A percentile compares a stretch with the other conserved stretches of the same genome.
phyloP scores from a whole-genome alignment of 306 rosid genomes.

The Alnus glutinosa region DNA sequence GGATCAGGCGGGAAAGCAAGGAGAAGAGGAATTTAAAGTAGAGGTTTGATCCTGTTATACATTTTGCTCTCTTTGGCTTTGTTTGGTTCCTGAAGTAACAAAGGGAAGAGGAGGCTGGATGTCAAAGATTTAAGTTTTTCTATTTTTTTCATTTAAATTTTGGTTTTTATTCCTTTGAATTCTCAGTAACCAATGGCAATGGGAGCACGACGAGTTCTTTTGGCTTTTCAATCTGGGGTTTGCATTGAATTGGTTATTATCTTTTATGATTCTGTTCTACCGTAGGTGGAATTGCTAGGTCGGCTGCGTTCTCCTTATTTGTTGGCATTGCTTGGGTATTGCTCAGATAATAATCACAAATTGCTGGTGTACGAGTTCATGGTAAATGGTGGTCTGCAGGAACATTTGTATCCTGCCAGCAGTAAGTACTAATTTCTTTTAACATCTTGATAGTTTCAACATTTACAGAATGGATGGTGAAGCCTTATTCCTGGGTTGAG shows the following conservation, averaged over 20 bases:
- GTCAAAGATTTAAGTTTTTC: not conserved
- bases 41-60: constrained; percentile 59
- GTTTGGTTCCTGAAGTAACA: constrained; percentile 11
- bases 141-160: not conserved
- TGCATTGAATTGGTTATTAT: constrained; percentile 23
- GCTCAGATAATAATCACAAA: constrained; percentile 76
- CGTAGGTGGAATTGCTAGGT: constrained; percentile 83
- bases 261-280: constrained; percentile 14
- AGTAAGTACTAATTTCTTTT: constrained; percentile 42
- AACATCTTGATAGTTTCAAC: not conserved
- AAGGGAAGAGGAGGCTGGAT: not conserved
- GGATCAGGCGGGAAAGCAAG: constrained; percentile 92
- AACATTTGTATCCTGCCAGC: constrained; percentile 78
- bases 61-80: constrained; percentile 12
- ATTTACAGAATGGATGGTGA: not conserved
- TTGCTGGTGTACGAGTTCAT: constrained; percentile 89
- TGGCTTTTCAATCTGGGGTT: constrained; percentile 14
- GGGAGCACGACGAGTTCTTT: not conserved
- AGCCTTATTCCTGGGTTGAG: not conserved
- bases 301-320: constrained; percentile 82
- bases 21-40: constrained; percentile 85
- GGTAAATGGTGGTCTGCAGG: constrained; percentile 90
- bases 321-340: constrained; percentile 83
- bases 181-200: not conserved
- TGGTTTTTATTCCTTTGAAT: not conserved